Evolutionary conservation across 371 early-diverging fungal species (phyloP).

Genomic region (Saksenaea vasiformis): DNA sequence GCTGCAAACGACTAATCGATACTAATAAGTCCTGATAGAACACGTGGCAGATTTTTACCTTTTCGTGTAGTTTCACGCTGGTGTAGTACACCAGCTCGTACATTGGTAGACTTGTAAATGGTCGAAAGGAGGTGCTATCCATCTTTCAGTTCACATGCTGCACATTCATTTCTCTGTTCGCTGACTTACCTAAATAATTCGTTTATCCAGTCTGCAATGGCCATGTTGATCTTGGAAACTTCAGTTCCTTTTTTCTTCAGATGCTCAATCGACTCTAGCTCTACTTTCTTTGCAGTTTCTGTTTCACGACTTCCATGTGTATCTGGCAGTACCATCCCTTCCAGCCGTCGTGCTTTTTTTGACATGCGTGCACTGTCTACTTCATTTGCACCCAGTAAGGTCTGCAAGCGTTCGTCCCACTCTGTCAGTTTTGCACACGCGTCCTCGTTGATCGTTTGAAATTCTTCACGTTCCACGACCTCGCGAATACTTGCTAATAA

Average conservation of each 20-base stretch:
- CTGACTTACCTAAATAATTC: slow-evolving; percentile 41
- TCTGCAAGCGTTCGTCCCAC: slow-evolving; percentile 19
- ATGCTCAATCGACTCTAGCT: slow-evolving; percentile 36
- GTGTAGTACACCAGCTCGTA: slow-evolving; percentile 80
- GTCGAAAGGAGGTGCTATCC: slow-evolving; percentile 47
- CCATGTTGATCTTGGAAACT: slow-evolving; percentile 46
- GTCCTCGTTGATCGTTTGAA: slow-evolving; percentile 9
- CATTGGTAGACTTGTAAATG: slow-evolving; percentile 61
- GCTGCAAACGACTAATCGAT: slow-evolving; percentile 74
- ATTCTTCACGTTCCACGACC: slow-evolving; percentile 6
- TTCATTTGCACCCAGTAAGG: slow-evolving; percentile 8
- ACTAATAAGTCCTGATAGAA: not conserved
- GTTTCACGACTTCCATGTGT: slow-evolving; percentile 42
- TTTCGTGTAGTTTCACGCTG: slow-evolving; percentile 66
- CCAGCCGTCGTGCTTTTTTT: slow-evolving; percentile 33
- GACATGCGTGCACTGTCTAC: slow-evolving; percentile 9
- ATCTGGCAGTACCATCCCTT: slow-evolving; percentile 38
- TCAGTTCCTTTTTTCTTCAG: slow-evolving; percentile 36
- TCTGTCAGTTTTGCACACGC: slow-evolving; percentile 10
- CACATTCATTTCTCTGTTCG: not conserved
- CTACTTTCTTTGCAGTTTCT: slow-evolving; percentile 47
- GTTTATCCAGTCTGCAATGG: slow-evolving; percentile 49
- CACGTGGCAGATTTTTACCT: slow-evolving; percentile 42
- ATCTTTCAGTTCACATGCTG: not conserved
- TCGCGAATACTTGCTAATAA: slow-evolving; percentile 8